Base-by-base conservation (phyloP, 1,139 yeast species). In the Sugiyamaella paludigena region DNA sequence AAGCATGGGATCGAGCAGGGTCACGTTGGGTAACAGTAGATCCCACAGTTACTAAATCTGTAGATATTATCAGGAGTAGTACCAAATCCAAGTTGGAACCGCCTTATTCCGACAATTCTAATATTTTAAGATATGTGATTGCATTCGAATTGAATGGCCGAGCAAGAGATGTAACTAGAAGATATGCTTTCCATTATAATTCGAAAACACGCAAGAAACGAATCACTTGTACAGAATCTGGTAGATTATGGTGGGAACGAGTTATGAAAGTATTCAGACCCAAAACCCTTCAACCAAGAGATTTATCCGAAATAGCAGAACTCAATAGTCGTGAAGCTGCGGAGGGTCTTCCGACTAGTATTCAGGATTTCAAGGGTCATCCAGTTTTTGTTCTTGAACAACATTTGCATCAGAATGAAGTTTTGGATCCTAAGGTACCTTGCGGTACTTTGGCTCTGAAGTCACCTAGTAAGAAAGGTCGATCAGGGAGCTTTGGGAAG, bases 331-430 rank as follows among this genome's bases (percentile, higher is more conserved):
- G 88, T 41, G 84, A 87, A 47, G 70, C 79, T 29, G 73, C 77
- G 19, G 98, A 94, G 61, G 96, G 95, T 0, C 82, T 92, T 76
- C 99, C 99, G 0, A 81, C 83, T 47, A 86, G 80, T 58, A 71
- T 88, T 16, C 83, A 81, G 43, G 98, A 91, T 56, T 87, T 92
- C 64, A 84, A 82, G 51, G 83, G 83, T 46, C 98, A 92, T 65
- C 98, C 98, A 0, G 65, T 83, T n/a, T 92, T 84, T 64, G 92
- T 84, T 0, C 64, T 92, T 9, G 96, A 87, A 62, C 75, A 81
- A 1, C 95, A 88, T 59, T 66, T 92, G 30, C 75, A 77, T 48
- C 77, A 77, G 49, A 84, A 84, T 62, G 96, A 92, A 62, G 76
- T 89, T 1, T 69, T 92, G 7, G 73, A 76, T 46, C 88, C 94